These are phyloP conservation scores for Epichloe gansuensis DNA, from an alignment of 2,329 filamentous ascomycete species.

Conservation along the genomic window DNA sequence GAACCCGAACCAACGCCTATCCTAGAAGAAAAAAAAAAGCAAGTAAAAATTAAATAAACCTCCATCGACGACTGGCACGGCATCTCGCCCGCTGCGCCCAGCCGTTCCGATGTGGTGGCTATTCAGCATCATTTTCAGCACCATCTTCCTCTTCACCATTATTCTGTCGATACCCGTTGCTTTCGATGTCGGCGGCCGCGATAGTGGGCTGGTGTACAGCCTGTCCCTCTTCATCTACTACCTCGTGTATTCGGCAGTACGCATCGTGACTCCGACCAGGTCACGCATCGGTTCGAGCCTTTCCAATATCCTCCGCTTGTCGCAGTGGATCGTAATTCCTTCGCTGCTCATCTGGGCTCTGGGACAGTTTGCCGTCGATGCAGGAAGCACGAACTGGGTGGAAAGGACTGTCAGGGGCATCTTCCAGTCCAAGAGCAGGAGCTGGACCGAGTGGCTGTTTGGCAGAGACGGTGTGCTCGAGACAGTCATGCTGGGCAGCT, in stretches of 20 bases:
- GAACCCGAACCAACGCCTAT: not conserved
- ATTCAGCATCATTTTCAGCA: conserved; percentile 66
- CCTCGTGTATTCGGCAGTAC: conserved; percentile 71
- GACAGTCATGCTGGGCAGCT: conserved; percentile 66
- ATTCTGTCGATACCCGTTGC: conserved; percentile 92
- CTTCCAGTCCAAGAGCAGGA: conserved; percentile 48
- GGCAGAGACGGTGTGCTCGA: conserved; percentile 76
- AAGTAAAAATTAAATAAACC: not conserved
- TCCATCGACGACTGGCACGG: conserved; percentile 5
- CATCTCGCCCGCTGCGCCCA: conserved; percentile 15
- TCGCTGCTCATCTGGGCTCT: conserved; percentile 86
- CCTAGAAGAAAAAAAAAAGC: not conserved
- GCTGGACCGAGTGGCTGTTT: conserved; percentile 74
- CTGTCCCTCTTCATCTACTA: conserved; percentile 83
- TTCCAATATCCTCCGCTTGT: conserved; percentile 55
- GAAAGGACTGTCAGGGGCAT: conserved; percentile 63
- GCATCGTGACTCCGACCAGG: conserved; percentile 65
- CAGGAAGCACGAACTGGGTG: conserved; percentile 67
- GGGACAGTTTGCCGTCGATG: conserved; percentile 88
- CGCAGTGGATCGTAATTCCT: conserved; percentile 81
- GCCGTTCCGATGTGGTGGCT: conserved; percentile 63
- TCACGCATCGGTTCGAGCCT: conserved; percentile 65
- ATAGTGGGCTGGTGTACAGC: conserved; percentile 89
- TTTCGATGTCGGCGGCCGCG: conserved; percentile 93
- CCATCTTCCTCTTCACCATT: conserved; percentile 80